Evolutionary conservation across 306 rosid genomes (phyloP), one percentile per base, ranked within the genome.

Genomic region (Corylus heterophylla): DNA sequence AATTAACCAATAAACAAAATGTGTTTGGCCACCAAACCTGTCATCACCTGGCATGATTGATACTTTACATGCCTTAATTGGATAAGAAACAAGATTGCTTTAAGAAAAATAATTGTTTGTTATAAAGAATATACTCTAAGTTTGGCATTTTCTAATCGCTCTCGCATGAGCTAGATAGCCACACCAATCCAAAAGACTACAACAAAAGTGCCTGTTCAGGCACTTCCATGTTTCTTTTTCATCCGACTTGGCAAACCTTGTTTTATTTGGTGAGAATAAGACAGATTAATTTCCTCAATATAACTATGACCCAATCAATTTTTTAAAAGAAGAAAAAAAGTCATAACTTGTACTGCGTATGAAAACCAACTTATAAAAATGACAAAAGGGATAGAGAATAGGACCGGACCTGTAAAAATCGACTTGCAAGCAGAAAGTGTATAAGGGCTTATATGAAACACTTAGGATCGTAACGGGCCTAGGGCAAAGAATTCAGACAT

Each of bases 211-310:
- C 2, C 35, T 31, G 2, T 31, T 31, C 35, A 4, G 37, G 5
- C 37, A 62, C 44, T 29, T 62, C 44, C 69, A 62, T 39, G 37
- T 58, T 49, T 66, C 71, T 17, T 66, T 66, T 39, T 66, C 71
- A 66, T 66, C 12, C 50, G 50, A 37, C 13, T 66, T 16, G 71
- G 71, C 71, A 31, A 7, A 31, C 70, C 4, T 66, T 66, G 47
- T 66, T 31, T 64, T 35, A 14, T 35, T 37, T 64, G 47, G 70
- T 35, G 22, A 35, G 48, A 66, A 25, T 3, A 42, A 66, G 39
- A 16, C 35, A 3, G 71, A 66, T 66, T 22, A 7, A 66, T 37
- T 66, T 37, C 27, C n/a, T 35, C 69, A 42, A 5, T 39, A 39
- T 4, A 37, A 37, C 4, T 37, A 31, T 31, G 35, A 31, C 35